Base-by-base conservation (phyloP, 768 basidiomycete species). In the Pleurotus platypus region DNA sequence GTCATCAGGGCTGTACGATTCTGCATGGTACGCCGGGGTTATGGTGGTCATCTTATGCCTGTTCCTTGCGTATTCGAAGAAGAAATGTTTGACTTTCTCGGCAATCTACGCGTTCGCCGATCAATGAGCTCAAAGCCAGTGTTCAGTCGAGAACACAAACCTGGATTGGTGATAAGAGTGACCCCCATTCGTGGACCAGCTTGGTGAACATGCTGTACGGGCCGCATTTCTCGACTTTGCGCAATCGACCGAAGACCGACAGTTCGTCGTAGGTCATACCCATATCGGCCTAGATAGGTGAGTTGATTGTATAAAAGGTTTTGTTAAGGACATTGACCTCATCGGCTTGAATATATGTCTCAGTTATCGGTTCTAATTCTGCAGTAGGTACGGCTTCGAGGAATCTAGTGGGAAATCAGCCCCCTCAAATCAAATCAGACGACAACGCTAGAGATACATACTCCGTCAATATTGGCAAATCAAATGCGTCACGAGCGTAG, bases 261-360 rank as follows among this genome's bases (percentile, higher is more conserved):
- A 99, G 78, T 63, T 98, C 97, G 63, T 98, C 90, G 66, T 98
- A 98, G 0, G 96, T 97, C 97, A 98, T 98, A 7, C 96, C 96
- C 96, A 98, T 98, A 65, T 98, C 96, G 15, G 83, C 93, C 92
- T 93, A 61, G 5, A 20, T 26, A 16, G 38, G 26, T 37, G 9
- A 46, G 48, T 46, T 62, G 49, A 46, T 11, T 45, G 6, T n/a
- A 39, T 51, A 26, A 64, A 55, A 2, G 45, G 47, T 15, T 16
- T 38, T 20, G 37, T 27, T 24, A 49, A 5, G n/a, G 12, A 15
- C 8, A 61, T 75, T 45, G 56, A 89, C 94, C 79, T 99, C 97
- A 64, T 99, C 97, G 0, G 94, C 85, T 63, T 99, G 97, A 7
- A 97, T 89, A 66, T 98, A 98, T 5, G 85, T 88, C 61, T 93